Conservation (phyloP, 208 protist genomes). For the Acanthamoeba healyi region DNA sequence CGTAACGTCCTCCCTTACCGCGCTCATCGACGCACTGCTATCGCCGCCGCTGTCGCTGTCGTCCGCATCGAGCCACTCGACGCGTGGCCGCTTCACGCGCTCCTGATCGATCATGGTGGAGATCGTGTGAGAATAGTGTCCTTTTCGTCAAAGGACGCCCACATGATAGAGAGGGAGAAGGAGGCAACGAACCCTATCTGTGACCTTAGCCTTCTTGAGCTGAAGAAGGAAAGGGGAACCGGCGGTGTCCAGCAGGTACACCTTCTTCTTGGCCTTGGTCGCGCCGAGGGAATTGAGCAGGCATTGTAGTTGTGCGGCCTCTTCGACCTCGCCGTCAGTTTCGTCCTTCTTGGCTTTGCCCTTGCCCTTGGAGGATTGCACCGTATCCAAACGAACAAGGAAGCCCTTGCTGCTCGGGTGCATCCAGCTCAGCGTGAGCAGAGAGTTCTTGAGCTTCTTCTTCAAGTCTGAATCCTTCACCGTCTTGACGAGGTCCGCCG, state of each 20-base stretch:
- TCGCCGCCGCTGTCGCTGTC: not conserved
- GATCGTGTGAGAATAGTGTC: too few relatives aligned
- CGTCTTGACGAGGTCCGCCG: conserved; percentile 24
- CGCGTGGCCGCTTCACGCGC: not conserved
- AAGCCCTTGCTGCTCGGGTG: conserved; percentile 28
- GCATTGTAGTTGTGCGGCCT: not conserved
- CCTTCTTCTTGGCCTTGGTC: conserved; percentile 43
- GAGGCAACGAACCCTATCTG: not conserved
- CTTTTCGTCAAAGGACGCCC: not conserved
- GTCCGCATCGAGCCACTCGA: conserved; percentile 19
- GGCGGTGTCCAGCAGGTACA: conserved; percentile 27
- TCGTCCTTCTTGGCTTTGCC: conserved; percentile 25
- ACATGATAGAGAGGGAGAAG: not conserved
- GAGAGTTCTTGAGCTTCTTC: conserved; percentile 37
- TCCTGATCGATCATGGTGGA: not conserved
- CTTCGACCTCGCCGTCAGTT: conserved; percentile 6
- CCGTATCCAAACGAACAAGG: conserved; percentile 6
- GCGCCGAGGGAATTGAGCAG: conserved; percentile 30
- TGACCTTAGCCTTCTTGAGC: conserved; percentile 21
- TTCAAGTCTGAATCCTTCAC: conserved; percentile 37
- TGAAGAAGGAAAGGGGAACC: not conserved
- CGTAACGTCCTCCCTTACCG: not conserved
- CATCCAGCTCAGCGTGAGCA: conserved; percentile 43
- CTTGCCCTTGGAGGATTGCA: conserved; percentile 18
- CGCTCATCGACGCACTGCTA: not conserved